These are phyloP conservation scores for Trichophyton mentagrophytes DNA, from an alignment of 2,329 filamentous ascomycete genomes.

Conservation along the genomic window DNA sequence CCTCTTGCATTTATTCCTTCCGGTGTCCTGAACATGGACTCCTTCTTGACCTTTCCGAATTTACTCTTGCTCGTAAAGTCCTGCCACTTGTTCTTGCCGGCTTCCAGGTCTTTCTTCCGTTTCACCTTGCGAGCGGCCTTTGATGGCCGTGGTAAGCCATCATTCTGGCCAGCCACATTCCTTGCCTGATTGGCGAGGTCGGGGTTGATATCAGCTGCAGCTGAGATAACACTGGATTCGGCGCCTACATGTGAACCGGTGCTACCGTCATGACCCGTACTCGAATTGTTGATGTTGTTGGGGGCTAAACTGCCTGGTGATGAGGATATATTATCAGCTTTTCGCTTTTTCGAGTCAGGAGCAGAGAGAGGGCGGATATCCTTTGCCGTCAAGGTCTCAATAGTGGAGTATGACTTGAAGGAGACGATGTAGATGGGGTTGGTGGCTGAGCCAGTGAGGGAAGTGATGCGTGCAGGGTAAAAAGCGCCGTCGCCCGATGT, in stretches of 20 bases:
- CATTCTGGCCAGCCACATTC: conserved; percentile 47
- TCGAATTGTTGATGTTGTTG: neutral
- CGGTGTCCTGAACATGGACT: conserved; percentile 93
- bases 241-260: neutral
- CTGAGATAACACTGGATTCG: conserved; percentile 49
- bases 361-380: conserved; percentile 66
- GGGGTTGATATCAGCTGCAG: conserved; percentile 53
- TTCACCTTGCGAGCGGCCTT: conserved; percentile 69
- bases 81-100: conserved; percentile 86
- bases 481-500: conserved; percentile 75
- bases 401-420: conserved; percentile 76
- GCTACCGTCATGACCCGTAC: neutral
- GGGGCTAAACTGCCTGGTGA: conserved; percentile 20
- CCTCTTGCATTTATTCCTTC: conserved; percentile 77
- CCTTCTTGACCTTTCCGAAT: conserved; percentile 63
- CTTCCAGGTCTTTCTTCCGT: conserved; percentile 83
- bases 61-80: conserved; percentile 70
- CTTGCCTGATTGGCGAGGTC: conserved; percentile 51
- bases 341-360: conserved; percentile 62
- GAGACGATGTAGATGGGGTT: conserved; percentile 89
- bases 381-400: conserved; percentile 66
- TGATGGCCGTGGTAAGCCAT: conserved; percentile 45
- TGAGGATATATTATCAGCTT: conserved; percentile 63
- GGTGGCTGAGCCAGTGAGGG: conserved; percentile 81
- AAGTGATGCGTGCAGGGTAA: conserved; percentile 85